Conservation (phyloP, 805 yeast species). For the Pichia membranifaciens region DNA sequence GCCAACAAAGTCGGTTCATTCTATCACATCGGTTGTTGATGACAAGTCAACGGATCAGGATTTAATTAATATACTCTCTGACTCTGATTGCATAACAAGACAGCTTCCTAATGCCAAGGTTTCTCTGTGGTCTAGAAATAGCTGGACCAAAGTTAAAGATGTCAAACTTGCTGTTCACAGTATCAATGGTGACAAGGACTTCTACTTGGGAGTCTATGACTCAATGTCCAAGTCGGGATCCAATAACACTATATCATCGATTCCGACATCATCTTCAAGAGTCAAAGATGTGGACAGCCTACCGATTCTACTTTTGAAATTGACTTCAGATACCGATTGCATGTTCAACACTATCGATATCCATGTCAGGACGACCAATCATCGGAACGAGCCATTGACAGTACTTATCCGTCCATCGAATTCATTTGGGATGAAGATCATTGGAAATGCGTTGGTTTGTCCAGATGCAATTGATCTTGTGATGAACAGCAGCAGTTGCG, state of each 20-base stretch:
- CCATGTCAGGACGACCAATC: slow-evolving; percentile 13
- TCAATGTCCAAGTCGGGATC: too few relatives aligned
- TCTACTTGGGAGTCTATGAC: slow-evolving; percentile 5
- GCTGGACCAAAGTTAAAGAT: slow-evolving; percentile 23
- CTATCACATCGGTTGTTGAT: slow-evolving; percentile 2
- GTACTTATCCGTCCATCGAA: slow-evolving; percentile 13
- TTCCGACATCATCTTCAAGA: background rate
- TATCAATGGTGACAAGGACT: background rate
- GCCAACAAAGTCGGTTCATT: slow-evolving; percentile 5
- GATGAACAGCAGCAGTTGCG: slow-evolving; percentile 3
- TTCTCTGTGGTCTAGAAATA: slow-evolving; percentile 23
- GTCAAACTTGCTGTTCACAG: background rate
- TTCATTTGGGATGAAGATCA: background rate
- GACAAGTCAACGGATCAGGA: background rate
- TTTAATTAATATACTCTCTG: background rate
- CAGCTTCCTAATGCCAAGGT: slow-evolving; percentile 20
- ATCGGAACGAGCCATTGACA: slow-evolving; percentile 4
- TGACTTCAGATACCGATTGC: slow-evolving; percentile 6
- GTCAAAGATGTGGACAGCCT: background rate
- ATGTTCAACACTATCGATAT: slow-evolving; percentile 14
- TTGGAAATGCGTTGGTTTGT: slow-evolving; percentile 5
- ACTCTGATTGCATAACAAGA: background rate
- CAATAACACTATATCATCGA: too few relatives aligned
- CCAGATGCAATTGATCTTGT: slow-evolving; percentile 5
- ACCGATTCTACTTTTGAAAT: slow-evolving; percentile 6